Conservation (phyloP, 176 grass and related monocot species). For the Eragrostis nindensis region DNA sequence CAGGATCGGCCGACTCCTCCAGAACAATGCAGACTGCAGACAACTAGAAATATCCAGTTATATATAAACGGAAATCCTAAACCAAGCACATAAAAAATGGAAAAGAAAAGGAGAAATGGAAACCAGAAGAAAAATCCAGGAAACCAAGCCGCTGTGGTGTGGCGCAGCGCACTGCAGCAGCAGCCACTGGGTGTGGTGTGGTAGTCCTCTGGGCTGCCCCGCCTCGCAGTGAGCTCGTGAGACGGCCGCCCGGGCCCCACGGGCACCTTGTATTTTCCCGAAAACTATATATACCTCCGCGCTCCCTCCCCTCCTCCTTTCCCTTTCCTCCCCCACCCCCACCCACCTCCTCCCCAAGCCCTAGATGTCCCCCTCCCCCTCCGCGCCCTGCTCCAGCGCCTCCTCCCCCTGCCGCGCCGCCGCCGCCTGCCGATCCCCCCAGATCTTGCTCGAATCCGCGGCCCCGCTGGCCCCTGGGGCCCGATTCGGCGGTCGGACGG, state of each 20-base stretch:
- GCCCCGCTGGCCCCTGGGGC: neutral
- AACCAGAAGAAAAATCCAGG: neutral
- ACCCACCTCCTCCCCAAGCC: constrained; percentile 49
- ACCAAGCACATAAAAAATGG: neutral
- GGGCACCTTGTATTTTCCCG: constrained; percentile 71
- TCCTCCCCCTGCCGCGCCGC: neutral
- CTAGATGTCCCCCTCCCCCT: constrained; percentile 50
- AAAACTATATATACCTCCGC: constrained; percentile 95
- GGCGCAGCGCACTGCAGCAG: neutral
- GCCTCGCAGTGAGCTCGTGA: constrained; percentile 43
- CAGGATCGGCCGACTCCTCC: neutral
- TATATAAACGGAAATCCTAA: neutral
- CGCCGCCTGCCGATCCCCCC: constrained; percentile 2
- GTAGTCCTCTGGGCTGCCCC: neutral
- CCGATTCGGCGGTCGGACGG: constrained; percentile 45
- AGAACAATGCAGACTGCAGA: neutral
- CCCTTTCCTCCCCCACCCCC: constrained; percentile 55
- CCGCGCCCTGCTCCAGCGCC: constrained; percentile 17
- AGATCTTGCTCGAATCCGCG: constrained; percentile 49
- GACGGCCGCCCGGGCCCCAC: constrained; percentile 40
- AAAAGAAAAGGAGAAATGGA: neutral
- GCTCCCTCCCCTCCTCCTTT: constrained; percentile 50
- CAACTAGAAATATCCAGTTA: neutral
- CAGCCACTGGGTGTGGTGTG: neutral
- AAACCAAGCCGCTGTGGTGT: neutral